phyloP scores from a whole-genome alignment of 371 early-diverging fungal species.

The Mortierella sp. region DNA sequence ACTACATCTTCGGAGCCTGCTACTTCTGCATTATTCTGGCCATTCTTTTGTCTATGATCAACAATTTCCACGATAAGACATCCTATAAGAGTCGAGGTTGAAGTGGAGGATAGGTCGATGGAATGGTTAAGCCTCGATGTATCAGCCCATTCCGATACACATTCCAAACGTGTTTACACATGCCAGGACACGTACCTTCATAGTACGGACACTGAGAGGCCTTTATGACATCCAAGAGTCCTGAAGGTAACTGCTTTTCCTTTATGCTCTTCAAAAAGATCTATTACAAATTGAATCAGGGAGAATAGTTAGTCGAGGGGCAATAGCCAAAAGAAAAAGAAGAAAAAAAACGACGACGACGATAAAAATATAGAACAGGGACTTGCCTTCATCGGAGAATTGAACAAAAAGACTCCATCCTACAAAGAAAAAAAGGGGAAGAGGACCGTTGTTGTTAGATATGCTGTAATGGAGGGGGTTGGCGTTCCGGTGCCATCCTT shows the following conservation, averaged over 20 bases:
- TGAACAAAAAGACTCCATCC: slow-evolving; percentile 73
- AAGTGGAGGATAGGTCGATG: background rate
- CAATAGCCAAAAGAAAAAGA: background rate
- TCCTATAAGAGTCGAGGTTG: slow-evolving; percentile 40
- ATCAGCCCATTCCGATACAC: too few relatives aligned
- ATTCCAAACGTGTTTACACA: background rate
- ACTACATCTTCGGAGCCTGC: background rate
- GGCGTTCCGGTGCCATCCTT: background rate
- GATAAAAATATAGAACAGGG: too few relatives aligned
- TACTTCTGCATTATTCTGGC: slow-evolving; percentile 8
- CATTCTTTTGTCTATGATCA: slow-evolving; percentile 56
- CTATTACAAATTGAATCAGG: slow-evolving; percentile 32
- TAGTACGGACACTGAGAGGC: slow-evolving; percentile 68
- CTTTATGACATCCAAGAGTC: slow-evolving; percentile 68
- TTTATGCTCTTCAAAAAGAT: slow-evolving; percentile 66
- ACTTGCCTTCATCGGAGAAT: slow-evolving; percentile 68
- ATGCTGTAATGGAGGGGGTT: too few relatives aligned
- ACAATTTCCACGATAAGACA: slow-evolving; percentile 67
- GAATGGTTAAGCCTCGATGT: background rate
- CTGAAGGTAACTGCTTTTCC: slow-evolving; percentile 64
- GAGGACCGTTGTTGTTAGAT: background rate
- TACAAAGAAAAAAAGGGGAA: slow-evolving; percentile 21
- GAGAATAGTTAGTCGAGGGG: too few relatives aligned
- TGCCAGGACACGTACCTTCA: slow-evolving; percentile 55
- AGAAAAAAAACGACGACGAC: background rate